These are phyloP conservation scores for Acacia pycnantha DNA, from an alignment of 331 rosid genomes.

Conservation along the genomic window DNA sequence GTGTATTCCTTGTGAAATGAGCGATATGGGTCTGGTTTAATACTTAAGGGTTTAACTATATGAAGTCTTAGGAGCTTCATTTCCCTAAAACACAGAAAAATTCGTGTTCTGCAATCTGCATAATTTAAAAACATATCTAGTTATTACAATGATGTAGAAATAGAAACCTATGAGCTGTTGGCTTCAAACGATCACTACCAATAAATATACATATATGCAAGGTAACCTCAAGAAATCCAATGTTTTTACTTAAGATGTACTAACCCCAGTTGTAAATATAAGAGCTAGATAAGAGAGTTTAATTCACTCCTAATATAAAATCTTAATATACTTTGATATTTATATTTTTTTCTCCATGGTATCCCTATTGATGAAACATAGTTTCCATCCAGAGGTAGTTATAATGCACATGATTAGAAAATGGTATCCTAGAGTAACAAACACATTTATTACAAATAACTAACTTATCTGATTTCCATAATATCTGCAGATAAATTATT, in stretches of 20 bases:
- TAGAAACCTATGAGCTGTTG: too few relatives aligned
- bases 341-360: too few relatives aligned
- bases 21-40: background rate
- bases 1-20: background rate
- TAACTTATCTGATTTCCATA: too few relatives aligned
- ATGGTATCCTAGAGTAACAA: too few relatives aligned
- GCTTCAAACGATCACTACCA: background rate
- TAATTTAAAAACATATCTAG: background rate
- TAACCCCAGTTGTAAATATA: background rate
- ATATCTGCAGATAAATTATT: too few relatives aligned
- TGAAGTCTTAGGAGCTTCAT: background rate
- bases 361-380: too few relatives aligned
- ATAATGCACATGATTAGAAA: too few relatives aligned
- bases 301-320: too few relatives aligned
- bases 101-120: background rate
- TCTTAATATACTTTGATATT: too few relatives aligned
- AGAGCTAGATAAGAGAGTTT: too few relatives aligned
- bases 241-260: background rate
- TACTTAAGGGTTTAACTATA: background rate
- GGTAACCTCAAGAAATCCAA: background rate
- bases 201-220: background rate
- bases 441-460: too few relatives aligned
- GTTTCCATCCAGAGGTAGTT: too few relatives aligned
- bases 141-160: background rate
- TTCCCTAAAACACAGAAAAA: background rate